Evolutionary conservation across 768 basidiomycete genomes (phyloP), one percentile per base, ranked within the genome.

Genomic region (Trametes gibbosa): DNA sequence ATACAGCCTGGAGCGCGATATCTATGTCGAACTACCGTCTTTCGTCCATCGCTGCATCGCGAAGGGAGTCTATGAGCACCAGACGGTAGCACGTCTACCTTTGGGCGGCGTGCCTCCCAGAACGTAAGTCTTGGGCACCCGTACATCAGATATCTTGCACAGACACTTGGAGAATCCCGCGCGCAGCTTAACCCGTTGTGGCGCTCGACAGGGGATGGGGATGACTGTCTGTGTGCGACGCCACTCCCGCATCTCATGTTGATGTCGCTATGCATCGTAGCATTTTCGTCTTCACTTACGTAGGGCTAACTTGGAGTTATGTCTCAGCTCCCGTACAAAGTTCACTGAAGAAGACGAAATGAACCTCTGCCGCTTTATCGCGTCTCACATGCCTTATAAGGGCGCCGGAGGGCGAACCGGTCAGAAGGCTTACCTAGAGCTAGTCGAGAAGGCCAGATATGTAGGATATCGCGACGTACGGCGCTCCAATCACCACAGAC

Each of bases 41-140:
- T 66, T 66, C 24, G 57, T 66, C 17, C 43, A 40, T 9, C 27
- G 12, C 13, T 66, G 65, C 45, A 63, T 66, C 43, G 6, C 47
- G 27, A 34, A 53, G 17, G 40, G 45, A 13, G 19, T 14, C 9
- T 58, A 56, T 49, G 16, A 60, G 66, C 59, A 62, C 65, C 13
- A 68, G 57, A 64, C 53, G 41, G 21, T 66, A 60, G 1, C 63
- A 66, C 68, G 55, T 65, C 13, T 45, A 58, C 53, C 67, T 47
- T 34, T 62, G 34, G 24, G 46, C 6, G 61, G 61, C 2, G 51
- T 45, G 1, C 24, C 41, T 24, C 17, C 32, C 3, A 41, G 48
- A 9, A 27, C 40, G 56, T 58, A 25, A 45, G 60, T 53, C 10
- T 19, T 4, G n/a, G n/a, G n/a, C n/a, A n/a, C n/a, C n/a, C n/a